Evolutionary conservation across 495 filamentous ascomycete genomes (phyloP), one percentile per base, ranked within the genome.

Genomic region (Staphylotrichum longicolle): DNA sequence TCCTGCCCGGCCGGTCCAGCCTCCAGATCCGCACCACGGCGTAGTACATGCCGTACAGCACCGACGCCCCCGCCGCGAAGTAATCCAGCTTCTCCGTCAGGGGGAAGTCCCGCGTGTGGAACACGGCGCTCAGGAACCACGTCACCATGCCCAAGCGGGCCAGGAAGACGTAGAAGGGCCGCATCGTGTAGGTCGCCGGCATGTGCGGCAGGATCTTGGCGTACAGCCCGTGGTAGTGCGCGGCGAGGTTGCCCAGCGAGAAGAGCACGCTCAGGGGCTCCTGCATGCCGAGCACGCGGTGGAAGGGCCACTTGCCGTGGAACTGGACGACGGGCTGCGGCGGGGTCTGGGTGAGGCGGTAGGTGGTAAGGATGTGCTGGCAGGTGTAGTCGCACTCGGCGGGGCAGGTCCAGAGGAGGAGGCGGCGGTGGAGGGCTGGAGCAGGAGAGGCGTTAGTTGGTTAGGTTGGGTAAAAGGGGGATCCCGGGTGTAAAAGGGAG

Each of bases 271-370:
- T 90, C 75, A 90, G 90, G 62, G 93, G 91, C 78, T 98, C 94
- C 77, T 98, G 94, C 77, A 96, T 86, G 67, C 94, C 94, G 15
- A 96, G 74, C 62, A 96, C 80, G 61, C 94, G 87, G 64, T 83
- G 79, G 80, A 98, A 98, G 35, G 94, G 94, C 94, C 94, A 98
- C 84, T 98, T 98, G n/a, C 95, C 94, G 79, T 98, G 93, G 80
- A 90, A 98, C 78, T 98, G 94, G 44, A 93, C 86, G 34, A 96
- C 72, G 4, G 89, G 83, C 35, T 82, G 78, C 0, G 68, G 69
- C 0, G 61, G 54, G 45, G 82, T 72, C 74, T 84, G 82, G 42
- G 83, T 78, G 53, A 90, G 74, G 60, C 94, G 91, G 30, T 72
- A 75, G 60, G 89, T 75, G 56, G 94, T 98, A 55, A 94, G 81